A percentile compares a stretch with the other conserved stretches of the same genome.
These are phyloP conservation scores for Cunninghamia lanceolata DNA, from an alignment of 75 land plant genomes.

Conservation along the genomic window DNA sequence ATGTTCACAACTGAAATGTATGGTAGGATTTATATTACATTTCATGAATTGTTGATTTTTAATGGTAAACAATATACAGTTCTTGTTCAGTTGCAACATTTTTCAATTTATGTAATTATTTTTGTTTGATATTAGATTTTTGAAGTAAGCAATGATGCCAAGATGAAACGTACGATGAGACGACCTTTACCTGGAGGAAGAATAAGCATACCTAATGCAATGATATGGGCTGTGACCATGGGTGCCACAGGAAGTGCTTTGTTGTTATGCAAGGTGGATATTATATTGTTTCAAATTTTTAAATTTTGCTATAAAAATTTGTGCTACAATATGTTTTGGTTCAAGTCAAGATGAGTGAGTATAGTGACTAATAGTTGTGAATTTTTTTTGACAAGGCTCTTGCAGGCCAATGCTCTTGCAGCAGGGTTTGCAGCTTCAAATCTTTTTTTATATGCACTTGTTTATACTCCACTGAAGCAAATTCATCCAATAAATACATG, in stretches of 20 bases:
- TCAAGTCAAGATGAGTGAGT: background rate
- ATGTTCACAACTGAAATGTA: background rate
- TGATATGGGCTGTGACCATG: constrained; percentile 62
- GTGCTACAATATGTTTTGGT: background rate
- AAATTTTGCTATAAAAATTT: background rate
- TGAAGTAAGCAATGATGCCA: constrained; percentile 84
- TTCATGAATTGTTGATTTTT: background rate
- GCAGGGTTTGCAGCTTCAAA: constrained; percentile 92
- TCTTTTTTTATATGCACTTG: constrained; percentile 78
- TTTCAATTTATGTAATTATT: background rate
- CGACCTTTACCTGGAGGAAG: constrained; percentile 97
- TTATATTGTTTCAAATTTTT: background rate
- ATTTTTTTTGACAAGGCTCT: constrained; percentile 42
- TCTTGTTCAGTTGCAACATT: background rate
- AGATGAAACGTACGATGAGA: constrained; percentile 81
- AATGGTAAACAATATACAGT: background rate
- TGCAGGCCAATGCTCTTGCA: constrained; percentile 89
- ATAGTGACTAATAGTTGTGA: constrained; percentile 4
- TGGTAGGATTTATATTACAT: background rate
- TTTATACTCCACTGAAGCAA: constrained; percentile 95
- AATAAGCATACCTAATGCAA: constrained; percentile 67
- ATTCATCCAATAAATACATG: constrained; percentile 94
- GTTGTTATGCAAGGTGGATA: constrained; percentile 63
- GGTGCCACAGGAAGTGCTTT: constrained; percentile 73
- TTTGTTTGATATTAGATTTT: constrained; percentile 49